Conservation (phyloP, 306 rosid genomes). For the Cucurbita pepo region DNA sequence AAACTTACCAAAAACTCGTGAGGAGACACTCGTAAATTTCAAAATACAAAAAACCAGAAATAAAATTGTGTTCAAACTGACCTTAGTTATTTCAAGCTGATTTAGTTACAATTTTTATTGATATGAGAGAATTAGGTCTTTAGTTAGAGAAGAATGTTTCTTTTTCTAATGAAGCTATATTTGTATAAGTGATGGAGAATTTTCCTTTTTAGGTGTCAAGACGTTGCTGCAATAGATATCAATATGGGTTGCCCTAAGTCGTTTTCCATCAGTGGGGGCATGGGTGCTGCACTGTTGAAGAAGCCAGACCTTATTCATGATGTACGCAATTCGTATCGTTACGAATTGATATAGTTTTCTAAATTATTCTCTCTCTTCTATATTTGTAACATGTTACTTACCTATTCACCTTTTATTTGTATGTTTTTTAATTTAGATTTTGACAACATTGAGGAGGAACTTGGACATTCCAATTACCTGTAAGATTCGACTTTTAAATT, state of each 20-base stretch:
- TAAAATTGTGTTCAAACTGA: too few relatives aligned
- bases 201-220: slow-evolving; percentile 40
- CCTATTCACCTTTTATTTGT: neutral
- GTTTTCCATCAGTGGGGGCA: slow-evolving; percentile 86
- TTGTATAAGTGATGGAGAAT: neutral
- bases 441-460: slow-evolving; percentile 77
- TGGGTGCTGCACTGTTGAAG: slow-evolving; percentile 71
- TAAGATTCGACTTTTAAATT: slow-evolving; percentile 66
- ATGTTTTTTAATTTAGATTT: slow-evolving; percentile 35
- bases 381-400: slow-evolving; percentile 2
- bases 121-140: neutral
- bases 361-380: neutral
- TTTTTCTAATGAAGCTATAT: neutral
- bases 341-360: neutral
- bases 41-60: too few relatives aligned
- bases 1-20: neutral
- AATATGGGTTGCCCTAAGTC: slow-evolving; percentile 95
- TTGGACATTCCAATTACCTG: slow-evolving; percentile 72
- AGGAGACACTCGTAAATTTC: neutral
- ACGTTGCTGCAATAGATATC: slow-evolving; percentile 79
- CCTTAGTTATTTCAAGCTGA: neutral
- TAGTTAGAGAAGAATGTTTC: neutral
- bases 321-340: slow-evolving; percentile 23
- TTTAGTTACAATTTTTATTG: too few relatives aligned
- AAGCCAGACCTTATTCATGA: slow-evolving; percentile 81